These are phyloP conservation scores for Emergomyces pasteurianus DNA, from an alignment of 2,329 filamentous ascomycete genomes.

Conservation along the genomic window DNA sequence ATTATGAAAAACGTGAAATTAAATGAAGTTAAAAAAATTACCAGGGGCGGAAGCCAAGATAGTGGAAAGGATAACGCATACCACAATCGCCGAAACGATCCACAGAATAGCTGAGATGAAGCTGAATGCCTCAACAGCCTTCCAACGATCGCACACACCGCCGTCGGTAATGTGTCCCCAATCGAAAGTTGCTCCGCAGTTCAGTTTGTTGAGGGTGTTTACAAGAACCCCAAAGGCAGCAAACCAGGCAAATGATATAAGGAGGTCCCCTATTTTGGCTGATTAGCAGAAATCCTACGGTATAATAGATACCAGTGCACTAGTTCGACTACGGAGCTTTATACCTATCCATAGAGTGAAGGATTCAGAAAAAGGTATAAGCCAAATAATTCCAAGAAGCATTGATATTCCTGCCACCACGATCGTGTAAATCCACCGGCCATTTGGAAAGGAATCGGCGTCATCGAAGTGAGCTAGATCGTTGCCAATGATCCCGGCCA, in stretches of 20 bases:
- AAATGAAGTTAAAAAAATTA: too few relatives aligned
- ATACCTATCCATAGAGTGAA: conserved; percentile 56
- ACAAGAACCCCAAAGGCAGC: conserved; percentile 55
- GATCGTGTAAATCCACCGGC: conserved; percentile 63
- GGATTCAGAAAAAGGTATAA: conserved; percentile 55
- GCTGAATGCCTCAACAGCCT: conserved; percentile 57
- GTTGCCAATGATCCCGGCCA: conserved; percentile 56
- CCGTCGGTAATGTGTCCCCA: conserved; percentile 44
- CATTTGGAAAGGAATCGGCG: conserved; percentile 42
- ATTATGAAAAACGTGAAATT: neutral
- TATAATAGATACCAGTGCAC: neutral
- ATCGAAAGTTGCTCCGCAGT: conserved; percentile 47
- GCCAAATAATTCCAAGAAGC: conserved; percentile 57
- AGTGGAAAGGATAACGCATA: conserved; percentile 9
- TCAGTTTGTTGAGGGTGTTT: conserved; percentile 39
- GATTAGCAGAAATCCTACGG: conserved; percentile 2
- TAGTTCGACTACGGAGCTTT: neutral
- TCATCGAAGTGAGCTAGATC: conserved; percentile 45
- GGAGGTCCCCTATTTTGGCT: conserved; percentile 43
- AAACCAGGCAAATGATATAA: conserved; percentile 61
- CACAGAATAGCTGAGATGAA: conserved; percentile 62
- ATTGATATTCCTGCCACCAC: conserved; percentile 59
- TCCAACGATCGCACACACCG: conserved; percentile 54
- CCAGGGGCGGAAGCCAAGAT: neutral
- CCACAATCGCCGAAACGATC: conserved; percentile 52